A percentile compares a stretch with the other conserved stretches of the same genome.
Evolutionary conservation across 129 eudicot species (phyloP).

Genomic region (Flaveria sonorensis): DNA sequence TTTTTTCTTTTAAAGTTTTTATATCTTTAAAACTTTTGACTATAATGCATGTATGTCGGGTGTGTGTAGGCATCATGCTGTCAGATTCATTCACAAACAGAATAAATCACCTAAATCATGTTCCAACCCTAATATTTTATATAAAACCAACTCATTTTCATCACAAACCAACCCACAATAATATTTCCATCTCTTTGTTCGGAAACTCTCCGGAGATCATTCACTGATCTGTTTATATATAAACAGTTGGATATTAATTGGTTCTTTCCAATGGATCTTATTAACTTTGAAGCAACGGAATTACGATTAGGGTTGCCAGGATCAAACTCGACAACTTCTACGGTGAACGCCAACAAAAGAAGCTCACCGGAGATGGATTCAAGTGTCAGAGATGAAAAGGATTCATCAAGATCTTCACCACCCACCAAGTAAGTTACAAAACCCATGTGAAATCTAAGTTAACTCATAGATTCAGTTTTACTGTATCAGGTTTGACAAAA

Average conservation of each 20-base stretch:
- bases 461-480: neutral
- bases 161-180: slow-evolving; percentile 25
- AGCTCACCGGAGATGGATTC: slow-evolving; percentile 52
- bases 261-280: slow-evolving; percentile 35
- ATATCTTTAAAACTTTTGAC: neutral
- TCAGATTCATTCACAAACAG: slow-evolving; percentile 55
- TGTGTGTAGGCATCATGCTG: slow-evolving; percentile 40
- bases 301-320: slow-evolving; percentile 70
- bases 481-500: no score
- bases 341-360: slow-evolving; percentile 51
- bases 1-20: no score
- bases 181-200: slow-evolving; percentile 10
- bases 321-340: slow-evolving; percentile 24
- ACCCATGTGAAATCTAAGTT: slow-evolving; percentile 11
- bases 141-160: slow-evolving; percentile 22
- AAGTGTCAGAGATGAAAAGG: slow-evolving; percentile 29
- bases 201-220: slow-evolving; percentile 10
- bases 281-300: slow-evolving; percentile 61
- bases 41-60: neutral
- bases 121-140: slow-evolving; percentile 37
- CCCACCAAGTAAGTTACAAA: slow-evolving; percentile 62
- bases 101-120: slow-evolving; percentile 55
- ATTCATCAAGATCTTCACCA: slow-evolving; percentile 43
- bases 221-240: no score
- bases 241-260: neutral